A percentile compares a stretch with the other conserved stretches of the same genome.
Conservation (phyloP, 805 yeast genomes). For the Scheffersomyces lignosus region DNA sequence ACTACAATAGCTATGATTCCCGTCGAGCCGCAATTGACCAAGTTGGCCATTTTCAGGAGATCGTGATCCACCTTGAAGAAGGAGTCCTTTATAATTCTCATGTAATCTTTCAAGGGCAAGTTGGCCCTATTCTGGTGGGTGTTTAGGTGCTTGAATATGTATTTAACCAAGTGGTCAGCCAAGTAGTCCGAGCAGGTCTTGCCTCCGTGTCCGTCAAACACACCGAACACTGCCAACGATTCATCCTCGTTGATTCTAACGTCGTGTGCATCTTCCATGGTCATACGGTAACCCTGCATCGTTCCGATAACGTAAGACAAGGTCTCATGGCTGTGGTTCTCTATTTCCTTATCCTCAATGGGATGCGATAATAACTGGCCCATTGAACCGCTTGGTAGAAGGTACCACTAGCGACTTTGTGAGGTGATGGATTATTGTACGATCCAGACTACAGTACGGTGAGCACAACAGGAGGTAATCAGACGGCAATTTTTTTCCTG, state of each 20-base stretch:
- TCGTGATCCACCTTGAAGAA: conserved; percentile 40
- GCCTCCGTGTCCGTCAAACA: conserved; percentile 86
- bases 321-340: conserved; percentile 43
- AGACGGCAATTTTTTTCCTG: too few relatives aligned
- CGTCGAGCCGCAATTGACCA: conserved; percentile 44
- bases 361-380: conserved; percentile 78
- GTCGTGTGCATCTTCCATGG: conserved; percentile 77
- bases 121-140: conserved; percentile 1
- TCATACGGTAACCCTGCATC: conserved; percentile 74
- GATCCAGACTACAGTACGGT: too few relatives aligned
- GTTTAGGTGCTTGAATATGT: conserved; percentile 32
- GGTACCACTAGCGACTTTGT: too few relatives aligned
- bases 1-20: conserved; percentile 35
- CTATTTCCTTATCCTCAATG: conserved; percentile 63
- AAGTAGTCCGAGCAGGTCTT: conserved; percentile 56
- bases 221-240: conserved; percentile 55
- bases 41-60: conserved; percentile 20
- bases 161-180: conserved; percentile 40
- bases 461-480: too few relatives aligned
- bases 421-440: too few relatives aligned
- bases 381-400: too few relatives aligned
- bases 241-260: conserved; percentile 48
- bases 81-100: conserved; percentile 26
- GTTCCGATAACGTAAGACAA: conserved; percentile 65
- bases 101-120: conserved; percentile 11